Base-by-base conservation (phyloP, 495 filamentous ascomycete genomes). In the Aspergillus ellipticus region DNA sequence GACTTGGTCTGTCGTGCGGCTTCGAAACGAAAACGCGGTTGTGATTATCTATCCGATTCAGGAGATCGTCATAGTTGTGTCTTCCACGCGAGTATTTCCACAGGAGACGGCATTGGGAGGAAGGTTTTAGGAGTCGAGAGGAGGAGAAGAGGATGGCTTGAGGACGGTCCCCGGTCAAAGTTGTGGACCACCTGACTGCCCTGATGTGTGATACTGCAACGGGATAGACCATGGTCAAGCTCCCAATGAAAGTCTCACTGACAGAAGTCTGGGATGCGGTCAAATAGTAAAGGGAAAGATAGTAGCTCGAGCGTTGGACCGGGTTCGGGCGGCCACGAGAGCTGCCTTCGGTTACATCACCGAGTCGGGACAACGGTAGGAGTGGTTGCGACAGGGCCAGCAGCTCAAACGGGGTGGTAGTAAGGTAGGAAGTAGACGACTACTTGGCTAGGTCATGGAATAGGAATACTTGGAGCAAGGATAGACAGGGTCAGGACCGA, bases 11-110 rank as follows among this genome's bases (percentile, higher is more conserved):
- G 11, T 48, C 42, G 15, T 58, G 50, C 39, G 53, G 24, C 28
- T 49, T 67, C 47, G 56, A 53, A 22, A 51, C 17, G 26, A 37
- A 53, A 19, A 55, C 24, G 31, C 61, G 60, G 21, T 64, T 48
- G 29, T 59, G 57, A 19, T 54, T 62, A 41, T 61, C 45, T 6
- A 59, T 58, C 16, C 60, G 51, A n/a, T 49, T 49, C 16, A 20
- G 22, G 29, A 45, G 19, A 9, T n/a, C 13, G 22, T 53, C 28
- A 35, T 52, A n/a, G 10, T 21, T 39, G 20, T 55, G n/a, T 43
- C 29, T 42, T 3, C 33, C 46, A 42, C 49, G 42, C 8, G 57
- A 22, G n/a, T 16, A 37, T 22, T 29, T 22, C 47, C 48, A 60
- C 29, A 55, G n/a, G 11, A 10, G 11, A 24, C 54, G 61, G 24